Evolutionary conservation across 805 yeast species (phyloP).

Genomic region (Ogataea paraovalis): DNA sequence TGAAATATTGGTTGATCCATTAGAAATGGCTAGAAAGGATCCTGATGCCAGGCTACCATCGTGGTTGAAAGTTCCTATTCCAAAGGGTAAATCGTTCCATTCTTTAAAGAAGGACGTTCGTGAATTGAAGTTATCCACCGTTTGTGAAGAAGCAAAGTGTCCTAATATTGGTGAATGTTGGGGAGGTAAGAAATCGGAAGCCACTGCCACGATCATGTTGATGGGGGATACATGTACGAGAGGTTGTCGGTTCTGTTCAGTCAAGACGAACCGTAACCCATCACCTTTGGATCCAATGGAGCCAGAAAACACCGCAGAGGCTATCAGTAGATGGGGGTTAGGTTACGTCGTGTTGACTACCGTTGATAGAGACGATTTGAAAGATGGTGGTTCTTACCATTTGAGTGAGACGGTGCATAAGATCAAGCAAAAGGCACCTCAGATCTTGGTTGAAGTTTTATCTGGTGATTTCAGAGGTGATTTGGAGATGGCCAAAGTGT

Average conservation of each 20-base stretch:
- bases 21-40: slow-evolving; percentile 66
- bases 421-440: slow-evolving; percentile 86
- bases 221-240: slow-evolving; percentile 98
- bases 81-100: slow-evolving; percentile 85
- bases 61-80: slow-evolving; percentile 95
- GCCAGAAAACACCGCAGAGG: slow-evolving; percentile 97
- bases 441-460: slow-evolving; percentile 85
- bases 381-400: slow-evolving; percentile 92
- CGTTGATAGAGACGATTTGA: slow-evolving; percentile 92
- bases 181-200: slow-evolving; percentile 95
- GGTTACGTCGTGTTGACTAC: slow-evolving; percentile 97
- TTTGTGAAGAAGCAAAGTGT: slow-evolving; percentile 97
- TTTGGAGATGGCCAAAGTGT: slow-evolving; percentile 66
- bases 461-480: slow-evolving; percentile 97
- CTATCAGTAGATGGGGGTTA: slow-evolving; percentile 94
- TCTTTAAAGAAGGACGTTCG: slow-evolving; percentile 80
- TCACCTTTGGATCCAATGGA: slow-evolving; percentile 90
- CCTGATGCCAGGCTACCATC: slow-evolving; percentile 74
- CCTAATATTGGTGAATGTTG: slow-evolving; percentile 99
- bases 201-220: slow-evolving; percentile 96
- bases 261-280: slow-evolving; percentile 86
- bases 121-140: slow-evolving; percentile 87
- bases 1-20: slow-evolving; percentile 63
- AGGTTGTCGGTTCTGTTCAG: slow-evolving; percentile 98
- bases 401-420: slow-evolving; percentile 80